A percentile compares a stretch with the other conserved stretches of the same genome.
These are phyloP conservation scores for Podila epigama DNA, from an alignment of 192 early-diverging fungal genomes.

Conservation along the genomic window DNA sequence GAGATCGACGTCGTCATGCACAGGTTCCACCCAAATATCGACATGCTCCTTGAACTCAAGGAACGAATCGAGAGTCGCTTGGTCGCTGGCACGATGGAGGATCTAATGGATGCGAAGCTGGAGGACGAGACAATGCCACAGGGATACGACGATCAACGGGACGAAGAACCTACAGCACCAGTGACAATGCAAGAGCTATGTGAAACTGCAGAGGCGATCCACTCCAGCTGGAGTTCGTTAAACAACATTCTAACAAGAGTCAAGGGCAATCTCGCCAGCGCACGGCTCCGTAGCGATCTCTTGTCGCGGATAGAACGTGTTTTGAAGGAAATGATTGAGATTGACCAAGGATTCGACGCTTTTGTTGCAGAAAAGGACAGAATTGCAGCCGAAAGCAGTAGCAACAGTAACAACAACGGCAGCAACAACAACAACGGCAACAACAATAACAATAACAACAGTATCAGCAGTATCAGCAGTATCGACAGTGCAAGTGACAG, in stretches of 20 bases:
- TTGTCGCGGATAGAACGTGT: constrained; percentile 22
- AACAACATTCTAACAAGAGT: constrained; percentile 56
- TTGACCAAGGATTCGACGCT: constrained; percentile 17
- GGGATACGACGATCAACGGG: neutral
- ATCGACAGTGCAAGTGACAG: too few species aligned
- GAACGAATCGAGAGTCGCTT: constrained; percentile 10
- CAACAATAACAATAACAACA: neutral
- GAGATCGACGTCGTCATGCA: constrained; percentile 52
- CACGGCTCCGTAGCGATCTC: constrained; percentile 17
- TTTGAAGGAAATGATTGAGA: constrained; percentile 17
- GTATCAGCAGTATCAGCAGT: neutral
- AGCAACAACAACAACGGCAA: neutral
- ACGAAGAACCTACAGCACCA: neutral
- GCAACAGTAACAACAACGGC: neutral
- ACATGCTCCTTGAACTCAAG: constrained; percentile 51
- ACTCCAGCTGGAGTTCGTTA: constrained; percentile 58
- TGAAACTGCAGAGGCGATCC: constrained; percentile 40
- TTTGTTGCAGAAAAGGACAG: constrained; percentile 5
- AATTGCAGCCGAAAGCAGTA: neutral
- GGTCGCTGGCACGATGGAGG: neutral
- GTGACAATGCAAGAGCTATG: constrained; percentile 23
- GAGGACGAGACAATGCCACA: neutral
- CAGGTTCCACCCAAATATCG: constrained; percentile 53
- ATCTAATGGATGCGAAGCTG: neutral
- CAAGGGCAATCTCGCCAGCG: constrained; percentile 51